These are phyloP conservation scores for Echeveria elegans DNA, from an alignment of 164 flowering plant species.

Conservation along the genomic window DNA sequence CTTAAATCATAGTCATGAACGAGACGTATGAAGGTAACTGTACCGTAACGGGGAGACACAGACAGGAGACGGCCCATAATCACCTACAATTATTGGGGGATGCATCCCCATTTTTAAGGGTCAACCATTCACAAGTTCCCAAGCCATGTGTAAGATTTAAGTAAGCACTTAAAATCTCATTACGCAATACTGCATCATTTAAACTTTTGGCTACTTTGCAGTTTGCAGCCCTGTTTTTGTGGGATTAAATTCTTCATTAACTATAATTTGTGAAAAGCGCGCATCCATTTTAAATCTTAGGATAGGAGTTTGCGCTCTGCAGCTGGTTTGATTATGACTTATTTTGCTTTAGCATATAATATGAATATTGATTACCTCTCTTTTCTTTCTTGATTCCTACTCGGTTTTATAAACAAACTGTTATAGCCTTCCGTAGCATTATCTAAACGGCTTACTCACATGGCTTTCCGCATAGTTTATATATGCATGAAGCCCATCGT, in stretches of 20 bases:
- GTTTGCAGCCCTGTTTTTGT: neutral
- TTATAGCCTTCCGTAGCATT: neutral
- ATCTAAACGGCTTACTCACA: slow-evolving; percentile 4
- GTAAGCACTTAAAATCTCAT: neutral
- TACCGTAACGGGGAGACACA: neutral
- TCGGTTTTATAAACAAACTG: neutral
- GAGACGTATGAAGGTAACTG: neutral
- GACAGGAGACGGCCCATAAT: neutral
- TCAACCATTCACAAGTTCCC: neutral
- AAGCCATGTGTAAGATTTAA: neutral
- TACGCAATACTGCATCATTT: neutral
- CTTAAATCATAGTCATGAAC: neutral
- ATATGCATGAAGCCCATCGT: neutral
- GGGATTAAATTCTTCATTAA: neutral
- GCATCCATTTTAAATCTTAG: neutral
- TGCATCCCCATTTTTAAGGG: slow-evolving; percentile 1
- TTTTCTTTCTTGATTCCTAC: neutral
- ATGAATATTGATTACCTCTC: too few relatives aligned
- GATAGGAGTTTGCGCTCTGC: neutral
- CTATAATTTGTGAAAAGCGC: neutral
- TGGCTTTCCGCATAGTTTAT: slow-evolving; percentile 5
- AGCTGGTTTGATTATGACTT: neutral
- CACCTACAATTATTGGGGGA: neutral
- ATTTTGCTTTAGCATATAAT: neutral
- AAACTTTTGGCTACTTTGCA: neutral